Conservation (phyloP, 2,329 filamentous ascomycete genomes). For the Aspergillus phoenicis region DNA sequence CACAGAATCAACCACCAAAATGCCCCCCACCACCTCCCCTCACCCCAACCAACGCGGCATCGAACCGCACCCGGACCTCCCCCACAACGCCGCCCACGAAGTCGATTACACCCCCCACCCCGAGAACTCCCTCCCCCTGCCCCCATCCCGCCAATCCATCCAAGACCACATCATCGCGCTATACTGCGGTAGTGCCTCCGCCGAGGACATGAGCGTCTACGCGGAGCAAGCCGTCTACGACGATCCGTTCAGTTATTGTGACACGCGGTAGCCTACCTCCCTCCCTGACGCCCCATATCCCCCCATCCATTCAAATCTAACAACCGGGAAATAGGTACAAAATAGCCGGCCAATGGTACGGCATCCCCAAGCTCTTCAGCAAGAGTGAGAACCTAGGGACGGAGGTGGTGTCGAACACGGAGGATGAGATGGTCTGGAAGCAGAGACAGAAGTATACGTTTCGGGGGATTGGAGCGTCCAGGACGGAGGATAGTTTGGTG, state of each 20-base stretch:
- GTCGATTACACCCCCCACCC: conserved; percentile 13
- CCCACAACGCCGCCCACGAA: background rate
- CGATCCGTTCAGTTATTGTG: conserved; percentile 19
- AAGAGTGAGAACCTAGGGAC: conserved; percentile 16
- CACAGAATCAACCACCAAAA: background rate
- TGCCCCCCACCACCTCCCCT: conserved; percentile 13
- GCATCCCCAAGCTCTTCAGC: conserved; percentile 15
- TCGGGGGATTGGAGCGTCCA: conserved; percentile 7
- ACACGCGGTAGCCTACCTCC: conserved; percentile 10
- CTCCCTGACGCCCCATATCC: background rate
- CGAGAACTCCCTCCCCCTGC: conserved; percentile 7
- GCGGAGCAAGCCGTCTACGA: conserved; percentile 16
- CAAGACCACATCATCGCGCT: conserved; percentile 12
- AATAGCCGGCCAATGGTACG: conserved; percentile 19
- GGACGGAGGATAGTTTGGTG: conserved; percentile 14
- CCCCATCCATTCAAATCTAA: background rate
- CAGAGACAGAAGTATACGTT: conserved; percentile 14
- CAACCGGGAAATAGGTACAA: conserved; percentile 2
- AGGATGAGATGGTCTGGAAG: conserved; percentile 15
- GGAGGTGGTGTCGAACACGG: conserved; percentile 4
- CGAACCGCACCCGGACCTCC: conserved; percentile 14
- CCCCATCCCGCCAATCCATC: conserved; percentile 5
- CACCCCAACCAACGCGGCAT: conserved; percentile 8
- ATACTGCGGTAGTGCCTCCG: conserved; percentile 13
- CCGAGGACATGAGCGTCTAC: conserved; percentile 17